A percentile compares a stretch with the other conserved stretches of the same genome.
Conservation (phyloP, 1,139 yeast genomes). For the Yamadazyma taylorii region DNA sequence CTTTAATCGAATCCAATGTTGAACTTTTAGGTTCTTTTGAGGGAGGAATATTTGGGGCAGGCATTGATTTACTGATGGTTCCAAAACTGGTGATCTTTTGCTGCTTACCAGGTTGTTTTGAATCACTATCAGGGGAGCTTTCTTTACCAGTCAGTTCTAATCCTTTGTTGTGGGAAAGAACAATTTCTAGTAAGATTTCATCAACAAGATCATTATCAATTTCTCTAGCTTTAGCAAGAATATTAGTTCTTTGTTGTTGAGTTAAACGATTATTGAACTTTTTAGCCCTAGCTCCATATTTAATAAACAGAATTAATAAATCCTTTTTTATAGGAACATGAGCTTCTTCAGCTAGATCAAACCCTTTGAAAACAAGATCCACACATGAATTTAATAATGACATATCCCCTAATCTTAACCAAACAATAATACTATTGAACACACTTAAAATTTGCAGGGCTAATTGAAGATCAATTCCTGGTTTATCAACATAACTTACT, state of each 20-base stretch:
- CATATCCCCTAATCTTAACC: constrained; percentile 81
- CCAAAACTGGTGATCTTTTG: constrained; percentile 54
- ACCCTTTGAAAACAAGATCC: constrained; percentile 61
- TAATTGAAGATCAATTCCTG: constrained; percentile 21
- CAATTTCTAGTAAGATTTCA: constrained; percentile 38
- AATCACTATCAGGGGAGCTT: neutral
- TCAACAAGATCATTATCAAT: constrained; percentile 57
- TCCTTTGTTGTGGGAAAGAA: neutral
- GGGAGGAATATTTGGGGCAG: constrained; percentile 43
- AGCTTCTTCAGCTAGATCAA: constrained; percentile 60
- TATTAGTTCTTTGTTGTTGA: constrained; percentile 56
- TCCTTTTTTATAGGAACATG: constrained; percentile 47
- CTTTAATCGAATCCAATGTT: constrained; percentile 42
- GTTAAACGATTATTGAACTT: constrained; percentile 64
- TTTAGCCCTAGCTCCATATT: constrained; percentile 64
- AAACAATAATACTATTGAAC: constrained; percentile 62
- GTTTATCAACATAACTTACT: constrained; percentile 28
- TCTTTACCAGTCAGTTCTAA: neutral
- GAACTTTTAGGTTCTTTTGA: constrained; percentile 34
- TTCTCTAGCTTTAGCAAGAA: constrained; percentile 56
- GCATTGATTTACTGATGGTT: constrained; percentile 34
- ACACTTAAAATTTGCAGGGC: constrained; percentile 46
- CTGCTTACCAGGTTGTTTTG: constrained; percentile 27
- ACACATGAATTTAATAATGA: constrained; percentile 77
- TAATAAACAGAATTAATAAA: constrained; percentile 54